These are phyloP conservation scores for Brasenia schreberi DNA, from an alignment of 164 flowering plant species.

Conservation along the genomic window DNA sequence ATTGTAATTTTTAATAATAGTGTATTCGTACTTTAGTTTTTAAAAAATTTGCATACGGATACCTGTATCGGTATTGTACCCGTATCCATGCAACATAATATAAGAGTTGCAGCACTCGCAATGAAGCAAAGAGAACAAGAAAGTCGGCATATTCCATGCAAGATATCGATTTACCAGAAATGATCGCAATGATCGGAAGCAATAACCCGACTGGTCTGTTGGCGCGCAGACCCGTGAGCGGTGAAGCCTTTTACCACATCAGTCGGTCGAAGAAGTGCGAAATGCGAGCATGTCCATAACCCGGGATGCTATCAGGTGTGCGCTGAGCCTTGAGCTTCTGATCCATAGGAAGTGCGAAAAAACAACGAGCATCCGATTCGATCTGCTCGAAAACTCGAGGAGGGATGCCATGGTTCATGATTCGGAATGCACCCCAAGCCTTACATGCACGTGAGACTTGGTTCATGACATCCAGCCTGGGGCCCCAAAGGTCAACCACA, in stretches of 20 bases:
- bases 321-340: conserved; percentile 71
- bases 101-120: too few species aligned
- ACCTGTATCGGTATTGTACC: too few species aligned
- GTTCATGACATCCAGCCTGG: conserved; percentile 18
- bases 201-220: conserved; percentile 76
- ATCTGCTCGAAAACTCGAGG: conserved; percentile 24
- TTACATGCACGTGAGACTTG: conserved; percentile 61
- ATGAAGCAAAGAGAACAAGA: too few species aligned
- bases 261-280: conserved; percentile 58
- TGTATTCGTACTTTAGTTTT: too few species aligned
- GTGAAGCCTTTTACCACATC: conserved; percentile 97
- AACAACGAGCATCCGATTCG: conserved; percentile 23
- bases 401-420: conserved; percentile 54
- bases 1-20: too few species aligned
- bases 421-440: conserved; percentile 78
- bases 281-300: conserved; percentile 66
- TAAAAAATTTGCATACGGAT: too few species aligned
- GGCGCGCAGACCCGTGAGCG: conserved; percentile 48
- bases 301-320: conserved; percentile 40
- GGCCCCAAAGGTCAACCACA: conserved; percentile 38
- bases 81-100: too few species aligned
- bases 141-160: too few species aligned
- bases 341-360: conserved; percentile 55
- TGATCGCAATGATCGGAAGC: conserved; percentile 33
- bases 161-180: conserved; percentile 46